These are phyloP conservation scores for Leucoagaricus sp. DNA, from an alignment of 1,284 basidiomycete species.

Conservation along the genomic window DNA sequence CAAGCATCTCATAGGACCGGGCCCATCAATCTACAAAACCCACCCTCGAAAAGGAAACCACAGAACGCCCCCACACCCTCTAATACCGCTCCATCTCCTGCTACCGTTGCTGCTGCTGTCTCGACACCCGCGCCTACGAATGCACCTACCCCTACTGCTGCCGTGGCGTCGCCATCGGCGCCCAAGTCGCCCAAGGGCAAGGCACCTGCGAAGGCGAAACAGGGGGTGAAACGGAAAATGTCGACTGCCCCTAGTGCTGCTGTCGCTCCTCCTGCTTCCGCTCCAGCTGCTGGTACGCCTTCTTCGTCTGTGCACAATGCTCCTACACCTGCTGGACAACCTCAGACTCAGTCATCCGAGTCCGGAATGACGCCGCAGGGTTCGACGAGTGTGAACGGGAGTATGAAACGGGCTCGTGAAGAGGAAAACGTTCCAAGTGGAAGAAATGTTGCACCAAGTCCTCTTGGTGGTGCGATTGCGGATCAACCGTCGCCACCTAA, in stretches of 20 bases:
- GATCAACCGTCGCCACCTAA: constrained; percentile 69
- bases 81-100: constrained; percentile 51
- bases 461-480: constrained; percentile 31
- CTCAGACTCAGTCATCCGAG: constrained; percentile 24
- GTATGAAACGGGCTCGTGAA: constrained; percentile 60
- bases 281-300: background rate
- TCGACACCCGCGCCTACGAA: constrained; percentile 31
- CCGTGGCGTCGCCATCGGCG: constrained; percentile 47
- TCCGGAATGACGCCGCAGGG: constrained; percentile 22
- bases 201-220: constrained; percentile 44
- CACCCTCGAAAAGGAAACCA: constrained; percentile 9
- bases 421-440: constrained; percentile 42
- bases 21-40: constrained; percentile 14
- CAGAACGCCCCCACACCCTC: constrained; percentile 53
- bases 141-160: constrained; percentile 49
- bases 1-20: background rate
- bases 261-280: constrained; percentile 26
- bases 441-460: constrained; percentile 24
- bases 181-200: constrained; percentile 57
- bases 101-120: constrained; percentile 43
- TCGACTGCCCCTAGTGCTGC: constrained; percentile 29
- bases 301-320: background rate
- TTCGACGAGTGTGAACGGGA: constrained; percentile 28
- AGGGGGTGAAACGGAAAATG: constrained; percentile 34
- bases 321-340: background rate